A percentile compares a stretch with the other conserved stretches of the same genome.
phyloP scores from a whole-genome alignment of 352 stramenopile species.

The Aphanomyces stellatus region DNA sequence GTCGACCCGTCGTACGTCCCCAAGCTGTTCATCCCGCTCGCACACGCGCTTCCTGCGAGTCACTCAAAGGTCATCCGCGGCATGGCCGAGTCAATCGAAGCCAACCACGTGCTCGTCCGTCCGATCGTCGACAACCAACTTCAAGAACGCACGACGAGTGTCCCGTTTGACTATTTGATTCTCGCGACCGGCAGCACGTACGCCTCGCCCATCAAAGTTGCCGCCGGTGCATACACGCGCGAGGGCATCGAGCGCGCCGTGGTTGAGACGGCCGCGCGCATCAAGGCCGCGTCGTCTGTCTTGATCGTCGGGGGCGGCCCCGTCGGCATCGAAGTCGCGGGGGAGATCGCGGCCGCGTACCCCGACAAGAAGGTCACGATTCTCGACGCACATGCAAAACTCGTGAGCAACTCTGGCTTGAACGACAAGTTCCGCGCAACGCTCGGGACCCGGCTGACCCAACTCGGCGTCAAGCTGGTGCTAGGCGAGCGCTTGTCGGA shows the following conservation, averaged over 20 bases:
- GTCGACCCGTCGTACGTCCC: slow-evolving; percentile 27
- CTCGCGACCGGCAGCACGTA: slow-evolving; percentile 29
- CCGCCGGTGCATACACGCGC: slow-evolving; percentile 13
- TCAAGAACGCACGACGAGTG: slow-evolving; percentile 17
- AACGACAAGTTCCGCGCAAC: slow-evolving; percentile 38
- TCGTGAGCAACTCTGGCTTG: slow-evolving; percentile 34
- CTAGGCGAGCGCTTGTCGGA: slow-evolving; percentile 40
- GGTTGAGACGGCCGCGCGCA: slow-evolving; percentile 25
- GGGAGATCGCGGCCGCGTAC: slow-evolving; percentile 47
- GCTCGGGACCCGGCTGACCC: slow-evolving; percentile 27
- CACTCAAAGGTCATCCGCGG: slow-evolving; percentile 23
- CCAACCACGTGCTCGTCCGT: slow-evolving; percentile 22
- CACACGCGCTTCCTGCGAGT: slow-evolving; percentile 25
- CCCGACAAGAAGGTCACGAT: slow-evolving; percentile 52
- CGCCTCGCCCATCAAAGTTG: slow-evolving; percentile 25
- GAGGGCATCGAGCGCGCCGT: slow-evolving; percentile 28
- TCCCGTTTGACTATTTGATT: slow-evolving; percentile 24
- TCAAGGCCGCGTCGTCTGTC: slow-evolving; percentile 36
- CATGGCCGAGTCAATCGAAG: slow-evolving; percentile 24
- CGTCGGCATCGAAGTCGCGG: slow-evolving; percentile 50
- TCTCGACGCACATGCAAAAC: slow-evolving; percentile 28
- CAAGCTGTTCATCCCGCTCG: slow-evolving; percentile 35
- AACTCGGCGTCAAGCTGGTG: slow-evolving; percentile 44
- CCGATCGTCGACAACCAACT: background rate
- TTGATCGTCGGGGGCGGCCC: slow-evolving; percentile 43